Evolutionary conservation across 345 rosid species (phyloP), one percentile per base, ranked within the genome.

Genomic region (Populus davidiana): DNA sequence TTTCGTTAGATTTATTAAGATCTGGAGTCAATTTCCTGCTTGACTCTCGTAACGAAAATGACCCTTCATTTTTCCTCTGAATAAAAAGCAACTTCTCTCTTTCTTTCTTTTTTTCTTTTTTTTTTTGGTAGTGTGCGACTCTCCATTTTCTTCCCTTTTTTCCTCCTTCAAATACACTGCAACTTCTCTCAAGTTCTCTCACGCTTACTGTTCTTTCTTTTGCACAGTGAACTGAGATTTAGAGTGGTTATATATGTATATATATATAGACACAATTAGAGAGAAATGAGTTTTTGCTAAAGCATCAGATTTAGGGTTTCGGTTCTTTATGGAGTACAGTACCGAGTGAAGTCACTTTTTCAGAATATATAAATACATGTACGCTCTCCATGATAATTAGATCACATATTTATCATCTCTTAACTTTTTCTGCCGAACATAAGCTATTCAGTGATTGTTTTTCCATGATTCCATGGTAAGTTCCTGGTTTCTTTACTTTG

Each of bases 21-120:
- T 75, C 64, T 59, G 75, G 43, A 35, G 75, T 56, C 67, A 23
- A 33, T 72, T 72, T 72, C 67, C 8, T 38, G 50, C 62, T 44
- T 75, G 38, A 75, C 71, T 75, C 64, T 66, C 47, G 33, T 21
- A 63, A 14, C 35, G 50, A 75, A 31, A 50, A 49, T 49, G 77
- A 66, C 71, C 71, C 71, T 2, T 66, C 33, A 33, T 8, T 50
- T 75, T 56, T 16, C 52, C 35, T 8, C 9, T 33, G 27, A 31
- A 72, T 56, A 35, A 72, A 72, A 6, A n/a, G 9, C 56, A 43
- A 14, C 72, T 12, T 69, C 33, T 69, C 41, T 38, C 27, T 33
- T 31, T 31, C 2, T 31, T 31, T 25, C 4, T 31, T 31, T 31
- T 31, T 31, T 2, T 31, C 3, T 0, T 31, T 5, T 33, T 16